Base-by-base conservation (phyloP, 228 moss, liverwort and hornwort species). In the Sphagnum magellanicum region DNA sequence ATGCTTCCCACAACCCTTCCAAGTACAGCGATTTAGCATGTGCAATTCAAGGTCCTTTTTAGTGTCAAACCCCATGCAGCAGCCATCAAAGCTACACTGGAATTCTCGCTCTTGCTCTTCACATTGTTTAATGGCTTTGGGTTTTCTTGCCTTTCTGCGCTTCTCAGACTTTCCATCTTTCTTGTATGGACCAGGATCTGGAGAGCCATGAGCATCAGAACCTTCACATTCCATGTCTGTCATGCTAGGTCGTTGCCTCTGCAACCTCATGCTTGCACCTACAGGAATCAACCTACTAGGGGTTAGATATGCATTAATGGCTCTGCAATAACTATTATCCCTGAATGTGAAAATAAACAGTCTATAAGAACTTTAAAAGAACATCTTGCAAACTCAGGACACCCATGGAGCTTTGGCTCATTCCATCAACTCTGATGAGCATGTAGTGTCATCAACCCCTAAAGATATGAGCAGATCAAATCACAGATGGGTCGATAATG, bases 41-140 rank as follows among this genome's bases (percentile, higher is more conserved):
- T 95, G 95, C 10, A 95, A 79, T 62, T 88, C 77, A 57, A 95
- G 76, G 73, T 95, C 95, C 9, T 85, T 83, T 13, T 92, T 73
- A 4, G 89, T 89, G 55, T 81, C 85, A 66, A 95, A 95, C 52
- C 89, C 90, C 95, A 95, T 95, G 63, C 82, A 83, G 71, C 95
- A 95, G n/a, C 95, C 95, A 70, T 92, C 90, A 72, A 95, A 79
- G 76, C 90, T 90, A 65, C 95, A 95, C 70, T 89, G 92, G 64
- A 92, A 95, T 78, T 95, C 92, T 16, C 90, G 87, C 58, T 86
- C 90, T 49, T 81, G 62, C 69, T 92, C 89, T 47, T 78, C 76
- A n/a, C 75, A 65, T 16, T 73, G 82, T 55, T 85, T 88, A 50
- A 55, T 64, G 16, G 73, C 9, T 5, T 71, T 59, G 4, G 72